Base-by-base conservation (phyloP, 163 green algal species). In the Chlamydomonas reinhardtii region DNA sequence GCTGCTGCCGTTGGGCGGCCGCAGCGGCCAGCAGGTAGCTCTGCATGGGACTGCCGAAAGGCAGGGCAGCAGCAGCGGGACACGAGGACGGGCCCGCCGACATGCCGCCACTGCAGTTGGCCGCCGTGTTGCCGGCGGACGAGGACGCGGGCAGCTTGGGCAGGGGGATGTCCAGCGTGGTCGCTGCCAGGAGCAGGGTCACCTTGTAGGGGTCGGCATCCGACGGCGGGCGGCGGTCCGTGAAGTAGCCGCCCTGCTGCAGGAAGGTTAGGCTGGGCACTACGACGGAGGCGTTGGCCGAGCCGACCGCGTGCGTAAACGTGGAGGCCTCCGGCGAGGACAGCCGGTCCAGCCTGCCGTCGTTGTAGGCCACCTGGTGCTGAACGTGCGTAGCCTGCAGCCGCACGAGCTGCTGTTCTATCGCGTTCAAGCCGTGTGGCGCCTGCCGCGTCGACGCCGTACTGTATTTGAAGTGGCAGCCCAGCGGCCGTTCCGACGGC, bases 171-270 rank as follows among this genome's bases (percentile, higher is more conserved):
- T 87, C 77, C 37, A 98, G 91, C 14, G 96, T 96, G 68, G 92
- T 95, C 75, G 98, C 92, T 3, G 94, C 94, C 25, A 99, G 89
- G 64, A 98, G 89, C 65, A 91, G 87, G 34, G 90, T 95, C 22
- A 98, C 96, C 8, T 98, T 90, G 90, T 99, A 99, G 48, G 96
- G 97, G 91, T 99, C 97, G 43, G 96, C 91, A 87, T 98, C 97
- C 79, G 94, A 95, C 22, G 97, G 90, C 17, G 97, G 96, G 15
- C 97, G 92, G 52, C 95, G 89, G 93, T 99, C 97, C 80, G 97
- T 87, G 62, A 95, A 95, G 82, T 95, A 94, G 17, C 94, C 94
- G n/a, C 84, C 74, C 25, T 87, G 76, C 19, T 91, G 83, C 34
- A 94, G 35, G 39, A 92, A 65, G 22, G 89, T 89, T 17, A 78